These are phyloP conservation scores for Amauroascus verrucosus DNA, from an alignment of 2,329 filamentous ascomycete species.

Conservation along the genomic window DNA sequence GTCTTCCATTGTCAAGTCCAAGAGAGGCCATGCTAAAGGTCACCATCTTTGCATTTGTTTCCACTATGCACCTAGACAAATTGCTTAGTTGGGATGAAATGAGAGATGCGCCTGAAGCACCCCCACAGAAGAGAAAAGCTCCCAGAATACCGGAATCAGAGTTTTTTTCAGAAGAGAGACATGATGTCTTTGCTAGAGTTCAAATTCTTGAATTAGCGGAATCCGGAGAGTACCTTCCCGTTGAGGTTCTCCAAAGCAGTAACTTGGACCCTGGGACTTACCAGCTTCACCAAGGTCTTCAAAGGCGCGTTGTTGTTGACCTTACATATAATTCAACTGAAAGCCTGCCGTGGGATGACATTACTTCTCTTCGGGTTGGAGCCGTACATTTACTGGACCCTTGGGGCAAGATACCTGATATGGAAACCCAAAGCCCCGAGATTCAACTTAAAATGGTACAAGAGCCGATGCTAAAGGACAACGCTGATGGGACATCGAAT, in stretches of 20 bases:
- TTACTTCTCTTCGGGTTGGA: slow-evolving; percentile 65
- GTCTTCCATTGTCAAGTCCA: slow-evolving; percentile 68
- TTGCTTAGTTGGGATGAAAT: slow-evolving; percentile 98
- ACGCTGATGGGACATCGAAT: slow-evolving; percentile 80
- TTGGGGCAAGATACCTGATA: slow-evolving; percentile 71
- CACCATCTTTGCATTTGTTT: slow-evolving; percentile 84
- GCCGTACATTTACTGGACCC: slow-evolving; percentile 75
- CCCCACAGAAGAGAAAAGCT: slow-evolving; percentile 48
- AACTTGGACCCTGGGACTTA: slow-evolving; percentile 82
- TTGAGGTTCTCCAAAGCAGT: slow-evolving; percentile 80
- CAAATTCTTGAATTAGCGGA: slow-evolving; percentile 90
- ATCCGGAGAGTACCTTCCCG: slow-evolving; percentile 78
- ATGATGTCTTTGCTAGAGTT: slow-evolving; percentile 79
- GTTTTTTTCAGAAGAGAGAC: slow-evolving; percentile 84
- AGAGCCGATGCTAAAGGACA: slow-evolving; percentile 68
- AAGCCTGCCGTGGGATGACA: slow-evolving; percentile 76
- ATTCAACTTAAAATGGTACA: slow-evolving; percentile 67
- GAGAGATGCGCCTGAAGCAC: slow-evolving; percentile 57
- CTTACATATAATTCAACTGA: slow-evolving; percentile 88
- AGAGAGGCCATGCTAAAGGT: slow-evolving; percentile 68
- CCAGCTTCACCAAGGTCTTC: slow-evolving; percentile 88
- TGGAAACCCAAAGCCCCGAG: slow-evolving; percentile 60
- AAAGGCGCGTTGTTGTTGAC: slow-evolving; percentile 75
- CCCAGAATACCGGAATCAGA: slow-evolving; percentile 79
- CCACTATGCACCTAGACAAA: slow-evolving; percentile 90